Evolutionary conservation across 139 green algal species (phyloP), one percentile per base, ranked within the genome.

Genomic region (Zygnema circumcarinatum): DNA sequence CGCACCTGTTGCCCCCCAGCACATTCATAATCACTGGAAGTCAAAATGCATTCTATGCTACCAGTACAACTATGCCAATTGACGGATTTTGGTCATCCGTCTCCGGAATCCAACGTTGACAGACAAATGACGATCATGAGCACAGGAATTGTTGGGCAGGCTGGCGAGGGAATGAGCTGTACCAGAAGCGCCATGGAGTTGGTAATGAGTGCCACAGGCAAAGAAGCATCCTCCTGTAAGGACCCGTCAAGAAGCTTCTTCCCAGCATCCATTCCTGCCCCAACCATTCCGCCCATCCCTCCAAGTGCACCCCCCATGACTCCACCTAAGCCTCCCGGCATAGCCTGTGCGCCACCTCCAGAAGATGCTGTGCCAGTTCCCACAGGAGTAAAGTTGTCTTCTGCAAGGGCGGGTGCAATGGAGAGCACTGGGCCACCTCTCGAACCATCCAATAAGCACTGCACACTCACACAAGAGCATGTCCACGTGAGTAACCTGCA

Each of bases 371-470:
- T 41, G 69, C 11, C 69, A 78, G 35, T 78, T 38, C 35, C 35
- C 7, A 78, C 7, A 39, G 35, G 35, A 22, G 69, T 16, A 41
- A 41, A 39, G 69, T 20, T 16, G 7, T 78, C 69, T 41, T 39
- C 35, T 41, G 69, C 11, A 20, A 83, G 32, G 3, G 20, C 39
- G 2, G 75, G 75, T 35, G 75, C n/a, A 33, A 83, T 47, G 2
- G 75, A 2, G 11, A 83, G 75, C 33, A 83, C 75, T 21, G 75
- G 75, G 32, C 75, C 75, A 7, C 75, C 75, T 25, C 75, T 38
- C 32, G 47, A 52, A 47, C 75, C 75, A 25, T 83, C 75, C 75
- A 83, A 39, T 40, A 83, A 39, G 75, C 75, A 83, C 75, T 83
- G 75, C 75, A 39, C 21, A 35, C 38, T 36, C 21, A 21, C 33